A percentile compares a stretch with the other conserved stretches of the same genome.
Evolutionary conservation across 441 rosid genomes (phyloP).

Genomic region (Bruguiera hainesii): DNA sequence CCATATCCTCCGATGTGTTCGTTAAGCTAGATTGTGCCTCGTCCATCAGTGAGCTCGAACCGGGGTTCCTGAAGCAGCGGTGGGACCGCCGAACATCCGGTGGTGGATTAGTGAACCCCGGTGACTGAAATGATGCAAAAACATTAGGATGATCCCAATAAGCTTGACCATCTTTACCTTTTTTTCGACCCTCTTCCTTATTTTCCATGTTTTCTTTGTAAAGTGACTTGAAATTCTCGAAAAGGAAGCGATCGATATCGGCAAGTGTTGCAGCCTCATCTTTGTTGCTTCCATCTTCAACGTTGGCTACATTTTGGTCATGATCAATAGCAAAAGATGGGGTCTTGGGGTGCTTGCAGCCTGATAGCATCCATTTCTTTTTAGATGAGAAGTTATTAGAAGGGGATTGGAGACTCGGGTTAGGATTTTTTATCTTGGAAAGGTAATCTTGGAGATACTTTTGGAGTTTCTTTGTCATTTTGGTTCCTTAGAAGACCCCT

Average conservation of each 20-base stretch:
- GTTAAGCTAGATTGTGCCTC: slow-evolving; percentile 28
- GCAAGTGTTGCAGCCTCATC: slow-evolving; percentile 57
- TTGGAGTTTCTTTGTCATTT: slow-evolving; percentile 59
- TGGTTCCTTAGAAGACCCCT: no score
- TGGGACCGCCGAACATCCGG: slow-evolving; percentile 27
- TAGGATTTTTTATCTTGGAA: slow-evolving; percentile 52
- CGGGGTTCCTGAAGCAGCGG: slow-evolving; percentile 38
- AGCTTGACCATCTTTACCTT: slow-evolving; percentile 11
- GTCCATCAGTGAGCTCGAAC: background rate
- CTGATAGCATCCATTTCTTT: slow-evolving; percentile 44
- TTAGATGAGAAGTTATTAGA: slow-evolving; percentile 33
- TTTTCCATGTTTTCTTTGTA: slow-evolving; percentile 23
- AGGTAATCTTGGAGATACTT: slow-evolving; percentile 55
- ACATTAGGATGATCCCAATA: slow-evolving; percentile 11
- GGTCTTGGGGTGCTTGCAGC: slow-evolving; percentile 66
- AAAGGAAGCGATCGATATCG: slow-evolving; percentile 74
- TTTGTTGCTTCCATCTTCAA: background rate
- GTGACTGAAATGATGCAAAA: slow-evolving; percentile 1
- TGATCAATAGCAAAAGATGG: slow-evolving; percentile 45
- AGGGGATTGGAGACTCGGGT: slow-evolving; percentile 28
- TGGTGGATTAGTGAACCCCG: slow-evolving; percentile 34
- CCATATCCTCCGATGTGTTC: slow-evolving; percentile 25
- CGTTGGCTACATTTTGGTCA: background rate
- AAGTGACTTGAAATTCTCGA: slow-evolving; percentile 77
- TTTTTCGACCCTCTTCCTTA: background rate